Evolutionary conservation across 1,284 basidiomycete genomes (phyloP).

Genomic region (Macrocystidia cucumis): DNA sequence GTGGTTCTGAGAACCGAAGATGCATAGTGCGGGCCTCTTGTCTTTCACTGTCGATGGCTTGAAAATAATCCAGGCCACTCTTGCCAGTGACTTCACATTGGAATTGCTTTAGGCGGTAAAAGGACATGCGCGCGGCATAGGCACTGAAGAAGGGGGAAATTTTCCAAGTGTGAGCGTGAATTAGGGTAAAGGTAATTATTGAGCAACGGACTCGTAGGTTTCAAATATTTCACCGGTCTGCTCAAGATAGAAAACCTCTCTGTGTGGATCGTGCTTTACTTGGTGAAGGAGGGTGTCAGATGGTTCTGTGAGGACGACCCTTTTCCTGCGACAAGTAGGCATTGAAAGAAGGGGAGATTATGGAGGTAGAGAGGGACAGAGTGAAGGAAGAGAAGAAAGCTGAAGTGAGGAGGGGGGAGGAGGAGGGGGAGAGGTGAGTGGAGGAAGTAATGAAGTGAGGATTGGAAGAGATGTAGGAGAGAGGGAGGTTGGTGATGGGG

Average conservation of each 20-base stretch:
- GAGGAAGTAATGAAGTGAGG: constrained; percentile 14
- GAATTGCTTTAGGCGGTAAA: constrained; percentile 90
- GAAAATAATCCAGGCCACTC: constrained; percentile 89
- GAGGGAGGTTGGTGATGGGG: constrained; percentile 29
- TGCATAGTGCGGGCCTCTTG: constrained; percentile 86
- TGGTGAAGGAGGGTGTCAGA: constrained; percentile 59
- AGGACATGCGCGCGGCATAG: constrained; percentile 87
- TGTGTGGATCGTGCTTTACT: constrained; percentile 53
- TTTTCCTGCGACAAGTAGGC: constrained; percentile 88
- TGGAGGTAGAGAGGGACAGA: constrained; percentile 7
- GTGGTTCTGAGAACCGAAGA: constrained; percentile 83
- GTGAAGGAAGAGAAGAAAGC: constrained; percentile 3
- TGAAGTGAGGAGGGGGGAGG: constrained; percentile 9
- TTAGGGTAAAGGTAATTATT: constrained; percentile 9
- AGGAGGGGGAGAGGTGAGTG: constrained; percentile 11
- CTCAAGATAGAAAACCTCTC: constrained; percentile 82
- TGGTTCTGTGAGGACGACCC: constrained; percentile 80
- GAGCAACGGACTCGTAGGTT: constrained; percentile 76
- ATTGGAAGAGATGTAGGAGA: constrained; percentile 20
- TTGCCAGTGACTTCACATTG: constrained; percentile 95
- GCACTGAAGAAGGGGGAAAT: constrained; percentile 44
- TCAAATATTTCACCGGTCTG: constrained; percentile 95
- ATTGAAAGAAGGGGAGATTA: constrained; percentile 31
- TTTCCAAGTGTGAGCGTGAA: too few species aligned
- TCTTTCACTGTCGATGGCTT: constrained; percentile 87